Evolutionary conservation across 805 yeast genomes (phyloP), one percentile per base, ranked within the genome.

Genomic region (Lipomyces starkeyi): DNA sequence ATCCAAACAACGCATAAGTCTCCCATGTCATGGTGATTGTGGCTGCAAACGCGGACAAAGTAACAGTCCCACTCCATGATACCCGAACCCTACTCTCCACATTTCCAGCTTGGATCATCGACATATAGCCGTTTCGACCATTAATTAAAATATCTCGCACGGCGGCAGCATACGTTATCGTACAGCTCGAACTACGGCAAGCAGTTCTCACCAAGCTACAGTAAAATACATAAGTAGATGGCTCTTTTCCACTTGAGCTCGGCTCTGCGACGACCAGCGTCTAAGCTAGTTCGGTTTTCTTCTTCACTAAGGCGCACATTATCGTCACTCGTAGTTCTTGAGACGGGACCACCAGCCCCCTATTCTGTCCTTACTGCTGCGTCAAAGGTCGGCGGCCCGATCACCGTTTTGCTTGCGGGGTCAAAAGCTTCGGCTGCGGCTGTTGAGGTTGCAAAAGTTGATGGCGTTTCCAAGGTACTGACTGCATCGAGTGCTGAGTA

Each of bases 391-490:
- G 80, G 93, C 58, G 91, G 92, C 7, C 94, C 97, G 56, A 83
- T 94, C 60, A 88, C 90, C n/a, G 97, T 93, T 1, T 77, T 93
- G 2, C 76, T 92, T 13, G 83, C 90, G 8, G 97, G 97, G 4
- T 78, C 88, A 2, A 78, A 84, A 2, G 86, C 91, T 1, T 63
- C 74, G n/a, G 75, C 79, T 69, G 79, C 78, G 11, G 90, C 87
- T 13, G 85, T 78, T n/a, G 78, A 81, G 65, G 83, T 88, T 22
- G 76, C 87, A 43, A 85, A 87, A 73, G 80, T 89, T 37, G 79
- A 82, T 2, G 87, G 86, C 1, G 78, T 90, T 17, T 71, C 80
- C 29, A 86, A 86, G 70, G 86, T 90, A 13, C 72, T 90, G 9
- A 81, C 88, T 58, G 89, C 91, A 5, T 80, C 84, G 56, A 87